Evolutionary conservation across 2,329 filamentous ascomycete genomes (phyloP).

Genomic region (Scytalidium sp.): DNA sequence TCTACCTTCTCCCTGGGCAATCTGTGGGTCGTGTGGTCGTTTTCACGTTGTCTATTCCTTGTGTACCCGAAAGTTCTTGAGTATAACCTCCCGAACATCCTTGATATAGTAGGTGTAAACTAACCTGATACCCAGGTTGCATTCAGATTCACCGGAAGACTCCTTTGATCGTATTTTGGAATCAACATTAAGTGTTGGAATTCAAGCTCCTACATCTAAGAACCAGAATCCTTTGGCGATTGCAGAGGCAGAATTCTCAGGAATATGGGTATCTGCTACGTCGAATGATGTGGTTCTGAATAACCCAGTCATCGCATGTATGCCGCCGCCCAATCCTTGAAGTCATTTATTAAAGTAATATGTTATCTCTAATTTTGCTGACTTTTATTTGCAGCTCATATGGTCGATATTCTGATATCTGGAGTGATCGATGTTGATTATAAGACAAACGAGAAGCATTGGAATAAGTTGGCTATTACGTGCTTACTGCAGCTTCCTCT

Average conservation of each 20-base stretch:
- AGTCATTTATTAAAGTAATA: neutral
- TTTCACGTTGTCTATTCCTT: conserved; percentile 18
- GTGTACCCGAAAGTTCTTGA: conserved; percentile 23
- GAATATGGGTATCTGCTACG: conserved; percentile 22
- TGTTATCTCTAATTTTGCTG: neutral
- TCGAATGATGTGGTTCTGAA: conserved; percentile 19
- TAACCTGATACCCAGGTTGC: conserved; percentile 16
- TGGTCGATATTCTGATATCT: conserved; percentile 23
- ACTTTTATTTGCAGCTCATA: conserved; percentile 13
- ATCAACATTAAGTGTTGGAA: conserved; percentile 21
- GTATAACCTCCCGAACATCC: conserved; percentile 12
- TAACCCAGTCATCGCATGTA: conserved; percentile 18
- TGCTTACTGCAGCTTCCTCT: conserved; percentile 22
- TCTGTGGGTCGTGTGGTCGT: conserved; percentile 19
- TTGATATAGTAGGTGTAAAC: neutral
- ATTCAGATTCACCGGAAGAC: conserved; percentile 10
- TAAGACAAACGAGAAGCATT: conserved; percentile 1
- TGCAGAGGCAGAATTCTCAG: conserved; percentile 15
- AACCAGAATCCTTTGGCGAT: conserved; percentile 2
- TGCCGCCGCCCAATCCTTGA: neutral
- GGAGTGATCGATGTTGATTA: conserved; percentile 13
- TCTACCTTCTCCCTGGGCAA: conserved; percentile 13
- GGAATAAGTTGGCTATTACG: conserved; percentile 21
- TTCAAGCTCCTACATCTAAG: conserved; percentile 13
- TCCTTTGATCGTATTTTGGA: conserved; percentile 17